A percentile compares a stretch with the other conserved stretches of the same genome.
These are phyloP conservation scores for Gossypium gossypioides DNA, from an alignment of 441 rosid genomes.

Conservation along the genomic window DNA sequence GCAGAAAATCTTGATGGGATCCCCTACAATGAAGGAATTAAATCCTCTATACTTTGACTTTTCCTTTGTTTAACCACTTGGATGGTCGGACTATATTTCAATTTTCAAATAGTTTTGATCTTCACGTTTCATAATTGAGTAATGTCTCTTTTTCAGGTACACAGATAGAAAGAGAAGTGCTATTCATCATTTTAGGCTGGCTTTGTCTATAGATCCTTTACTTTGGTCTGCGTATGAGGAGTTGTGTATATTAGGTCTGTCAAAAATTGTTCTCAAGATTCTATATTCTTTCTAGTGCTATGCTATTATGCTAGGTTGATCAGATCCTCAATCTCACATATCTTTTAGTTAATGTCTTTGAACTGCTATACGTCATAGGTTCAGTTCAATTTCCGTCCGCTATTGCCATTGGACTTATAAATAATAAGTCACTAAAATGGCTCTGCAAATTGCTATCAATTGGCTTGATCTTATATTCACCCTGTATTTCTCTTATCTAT, in stretches of 20 bases:
- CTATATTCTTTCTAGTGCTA: background rate
- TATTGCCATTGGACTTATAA: slow-evolving; percentile 4
- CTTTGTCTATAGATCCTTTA: slow-evolving; percentile 80
- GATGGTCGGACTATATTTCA: background rate
- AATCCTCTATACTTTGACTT: background rate
- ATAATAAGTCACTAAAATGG: background rate
- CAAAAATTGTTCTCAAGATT: background rate
- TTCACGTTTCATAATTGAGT: background rate
- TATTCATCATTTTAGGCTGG: slow-evolving; percentile 65
- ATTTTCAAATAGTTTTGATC: background rate
- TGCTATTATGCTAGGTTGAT: slow-evolving; percentile 5
- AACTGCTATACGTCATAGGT: background rate
- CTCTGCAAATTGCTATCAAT: background rate
- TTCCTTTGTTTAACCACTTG: background rate
- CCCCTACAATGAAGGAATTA: background rate
- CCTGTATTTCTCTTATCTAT: background rate
- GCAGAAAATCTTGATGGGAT: background rate
- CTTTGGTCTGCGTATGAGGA: slow-evolving; percentile 94
- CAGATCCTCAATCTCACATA: background rate
- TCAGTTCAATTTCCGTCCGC: background rate
- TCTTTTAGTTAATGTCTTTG: slow-evolving; percentile 1
- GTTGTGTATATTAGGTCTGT: slow-evolving; percentile 75
- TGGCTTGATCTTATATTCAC: background rate
- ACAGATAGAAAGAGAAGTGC: slow-evolving; percentile 85
- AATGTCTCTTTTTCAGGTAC: slow-evolving; percentile 48